phyloP scores from a whole-genome alignment of 2,329 filamentous ascomycete genomes.

The Botryotinia convoluta region DNA sequence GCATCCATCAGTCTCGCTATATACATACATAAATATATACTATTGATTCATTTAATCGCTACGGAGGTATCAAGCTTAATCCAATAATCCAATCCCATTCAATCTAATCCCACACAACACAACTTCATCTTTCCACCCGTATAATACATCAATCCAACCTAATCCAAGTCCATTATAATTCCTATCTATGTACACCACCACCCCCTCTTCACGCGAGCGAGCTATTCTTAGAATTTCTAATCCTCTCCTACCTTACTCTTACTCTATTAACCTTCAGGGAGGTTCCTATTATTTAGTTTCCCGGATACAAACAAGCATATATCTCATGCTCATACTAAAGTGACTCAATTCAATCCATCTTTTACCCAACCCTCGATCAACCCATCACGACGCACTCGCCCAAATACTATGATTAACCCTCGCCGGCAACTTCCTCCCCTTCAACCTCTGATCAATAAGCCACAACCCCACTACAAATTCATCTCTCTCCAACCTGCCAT shows the following conservation, averaged over 20 bases:
- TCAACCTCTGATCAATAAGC: constrained; percentile 77
- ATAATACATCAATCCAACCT: not conserved
- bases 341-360: not conserved
- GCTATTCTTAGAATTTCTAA: not conserved
- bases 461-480: constrained; percentile 84
- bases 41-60: not conserved
- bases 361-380: not conserved
- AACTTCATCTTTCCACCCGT: not conserved
- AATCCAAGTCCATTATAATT: not conserved
- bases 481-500: constrained; percentile 58
- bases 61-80: not conserved
- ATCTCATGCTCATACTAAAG: not conserved
- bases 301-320: not conserved
- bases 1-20: not conserved
- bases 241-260: not conserved
- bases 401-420: constrained; percentile 73
- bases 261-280: not conserved
- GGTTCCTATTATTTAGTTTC: not conserved
- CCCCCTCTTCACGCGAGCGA: not conserved
- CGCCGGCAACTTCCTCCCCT: constrained; percentile 72
- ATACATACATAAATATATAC: not conserved
- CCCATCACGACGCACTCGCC: constrained; percentile 58
- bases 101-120: not conserved
- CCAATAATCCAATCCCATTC: not conserved
- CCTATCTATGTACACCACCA: not conserved